Conservation (phyloP, 345 rosid genomes). For the Sonneratia caseolaris region DNA sequence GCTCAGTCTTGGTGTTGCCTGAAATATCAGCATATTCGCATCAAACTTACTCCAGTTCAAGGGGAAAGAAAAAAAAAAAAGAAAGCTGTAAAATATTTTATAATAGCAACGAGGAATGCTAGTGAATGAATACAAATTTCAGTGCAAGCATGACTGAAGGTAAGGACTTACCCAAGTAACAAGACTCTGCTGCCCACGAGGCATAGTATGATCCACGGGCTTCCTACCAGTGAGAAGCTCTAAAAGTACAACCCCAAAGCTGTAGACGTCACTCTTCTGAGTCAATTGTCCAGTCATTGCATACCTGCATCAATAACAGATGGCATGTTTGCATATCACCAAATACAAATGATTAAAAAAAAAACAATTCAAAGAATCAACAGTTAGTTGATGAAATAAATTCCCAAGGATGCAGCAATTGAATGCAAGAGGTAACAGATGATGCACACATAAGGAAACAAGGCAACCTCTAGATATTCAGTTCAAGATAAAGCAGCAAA, state of each 20-base stretch:
- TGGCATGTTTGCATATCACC: neutral
- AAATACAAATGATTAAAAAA: neutral
- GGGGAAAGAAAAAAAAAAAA: neutral
- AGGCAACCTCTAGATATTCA: neutral
- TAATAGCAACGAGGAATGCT: neutral
- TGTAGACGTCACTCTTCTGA: conserved; percentile 95
- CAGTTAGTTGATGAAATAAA: neutral
- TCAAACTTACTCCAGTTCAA: neutral
- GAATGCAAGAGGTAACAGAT: neutral
- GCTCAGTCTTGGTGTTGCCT: conserved; percentile 98
- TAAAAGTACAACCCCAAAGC: conserved; percentile 92
- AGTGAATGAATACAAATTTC: neutral
- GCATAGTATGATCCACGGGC: conserved; percentile 99
- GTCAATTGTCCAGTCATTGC: conserved; percentile 99
- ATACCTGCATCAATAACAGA: conserved; percentile 37
- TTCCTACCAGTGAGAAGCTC: conserved; percentile 96
- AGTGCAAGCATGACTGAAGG: neutral
- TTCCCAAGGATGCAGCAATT: neutral
- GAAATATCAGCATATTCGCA: neutral
- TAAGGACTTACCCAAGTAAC: conserved; percentile 74
- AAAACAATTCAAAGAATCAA: neutral
- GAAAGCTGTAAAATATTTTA: neutral
- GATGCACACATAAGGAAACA: neutral
- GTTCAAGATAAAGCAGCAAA: neutral
- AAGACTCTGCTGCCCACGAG: conserved; percentile 96